Evolutionary conservation across 768 basidiomycete species (phyloP).

Genomic region (Lentinula edodes): DNA sequence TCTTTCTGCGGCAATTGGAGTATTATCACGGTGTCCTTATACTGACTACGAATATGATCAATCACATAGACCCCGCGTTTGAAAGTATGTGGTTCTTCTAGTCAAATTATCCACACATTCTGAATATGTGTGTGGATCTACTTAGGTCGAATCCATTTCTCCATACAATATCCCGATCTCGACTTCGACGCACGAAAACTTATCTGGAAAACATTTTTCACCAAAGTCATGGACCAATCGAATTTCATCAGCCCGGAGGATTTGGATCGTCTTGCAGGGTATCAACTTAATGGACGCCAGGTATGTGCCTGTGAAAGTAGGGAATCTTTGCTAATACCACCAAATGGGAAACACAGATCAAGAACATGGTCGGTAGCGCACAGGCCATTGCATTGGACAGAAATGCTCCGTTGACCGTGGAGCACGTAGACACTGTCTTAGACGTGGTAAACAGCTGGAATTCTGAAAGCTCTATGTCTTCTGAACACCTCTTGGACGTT

Average conservation of each 20-base stretch:
- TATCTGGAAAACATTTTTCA: constrained; percentile 25
- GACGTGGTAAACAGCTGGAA: constrained; percentile 17
- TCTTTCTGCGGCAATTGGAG: constrained; percentile 31
- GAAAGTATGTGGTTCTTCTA: constrained; percentile 11
- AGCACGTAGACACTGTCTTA: constrained; percentile 16
- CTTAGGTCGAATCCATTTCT: constrained; percentile 27
- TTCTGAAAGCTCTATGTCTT: too few relatives aligned
- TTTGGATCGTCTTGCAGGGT: constrained; percentile 14
- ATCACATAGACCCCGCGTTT: constrained; percentile 25
- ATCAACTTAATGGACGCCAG: constrained; percentile 23
- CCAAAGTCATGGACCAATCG: constrained; percentile 5
- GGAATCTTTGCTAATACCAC: too few relatives aligned
- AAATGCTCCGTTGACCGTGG: constrained; percentile 9
- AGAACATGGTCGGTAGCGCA: constrained; percentile 22
- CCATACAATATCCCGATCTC: constrained; percentile 25
- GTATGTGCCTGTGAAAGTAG: too few relatives aligned
- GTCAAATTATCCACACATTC: too few relatives aligned
- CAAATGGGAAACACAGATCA: constrained; percentile 19
- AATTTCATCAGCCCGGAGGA: constrained; percentile 12
- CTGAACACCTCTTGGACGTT: too few relatives aligned
- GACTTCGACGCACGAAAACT: constrained; percentile 15
- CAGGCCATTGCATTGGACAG: constrained; percentile 17
- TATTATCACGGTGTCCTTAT: constrained; percentile 31
- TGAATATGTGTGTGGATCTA: too few relatives aligned
- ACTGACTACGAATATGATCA: constrained; percentile 26